Evolutionary conservation across 2,329 filamentous ascomycete species (phyloP).

Genomic region (Diaporthe ampelina): DNA sequence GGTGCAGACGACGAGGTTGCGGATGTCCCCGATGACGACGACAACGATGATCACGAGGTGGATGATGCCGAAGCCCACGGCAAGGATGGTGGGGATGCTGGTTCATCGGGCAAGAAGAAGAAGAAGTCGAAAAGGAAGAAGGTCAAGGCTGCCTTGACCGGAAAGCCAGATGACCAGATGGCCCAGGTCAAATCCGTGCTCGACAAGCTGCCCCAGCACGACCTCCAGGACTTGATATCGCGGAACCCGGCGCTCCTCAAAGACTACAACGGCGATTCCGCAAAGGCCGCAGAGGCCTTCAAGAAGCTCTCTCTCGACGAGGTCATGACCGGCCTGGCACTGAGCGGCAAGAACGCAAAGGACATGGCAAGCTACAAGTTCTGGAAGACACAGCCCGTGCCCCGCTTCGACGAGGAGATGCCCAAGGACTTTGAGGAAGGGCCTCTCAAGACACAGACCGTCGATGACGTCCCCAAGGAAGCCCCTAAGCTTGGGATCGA

Average conservation of each 20-base stretch:
- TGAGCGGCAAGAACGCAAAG: constrained; percentile 89
- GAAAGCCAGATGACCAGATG: constrained; percentile 54
- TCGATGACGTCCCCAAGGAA: constrained; percentile 83
- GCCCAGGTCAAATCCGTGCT: constrained; percentile 65
- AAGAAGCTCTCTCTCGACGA: constrained; percentile 77
- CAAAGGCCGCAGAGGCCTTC: constrained; percentile 65
- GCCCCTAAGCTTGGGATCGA: constrained; percentile 78
- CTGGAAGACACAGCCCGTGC: constrained; percentile 97
- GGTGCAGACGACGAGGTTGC: constrained; percentile 62
- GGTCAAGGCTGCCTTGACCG: constrained; percentile 62
- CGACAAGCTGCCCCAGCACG: constrained; percentile 66
- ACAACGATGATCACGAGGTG: constrained; percentile 54
- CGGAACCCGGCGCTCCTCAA: constrained; percentile 81
- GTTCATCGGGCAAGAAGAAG: constrained; percentile 70
- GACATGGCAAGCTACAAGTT: constrained; percentile 99
- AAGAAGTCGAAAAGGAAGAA: constrained; percentile 77
- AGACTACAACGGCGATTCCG: constrained; percentile 58
- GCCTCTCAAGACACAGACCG: constrained; percentile 83
- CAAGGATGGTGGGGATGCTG: constrained; percentile 43
- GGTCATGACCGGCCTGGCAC: constrained; percentile 80
- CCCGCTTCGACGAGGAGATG: constrained; percentile 77
- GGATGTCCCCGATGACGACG: constrained; percentile 54
- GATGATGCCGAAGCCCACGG: constrained; percentile 47
- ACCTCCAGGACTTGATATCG: constrained; percentile 75
- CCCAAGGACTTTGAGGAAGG: constrained; percentile 77